These are phyloP conservation scores for Nissolia schottii DNA, from an alignment of 306 rosid genomes.

Conservation along the genomic window DNA sequence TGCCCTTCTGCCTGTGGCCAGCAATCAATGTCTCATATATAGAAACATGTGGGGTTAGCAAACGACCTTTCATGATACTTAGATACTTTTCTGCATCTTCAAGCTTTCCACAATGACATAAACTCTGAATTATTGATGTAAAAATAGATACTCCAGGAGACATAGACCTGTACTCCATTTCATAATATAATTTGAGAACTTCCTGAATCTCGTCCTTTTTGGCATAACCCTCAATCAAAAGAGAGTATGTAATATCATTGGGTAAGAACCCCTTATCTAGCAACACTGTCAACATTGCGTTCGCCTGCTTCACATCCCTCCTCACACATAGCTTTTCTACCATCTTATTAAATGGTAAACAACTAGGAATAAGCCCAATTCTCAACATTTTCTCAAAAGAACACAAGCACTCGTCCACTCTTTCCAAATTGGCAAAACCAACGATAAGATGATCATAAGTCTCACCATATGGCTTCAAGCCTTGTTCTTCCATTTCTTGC, in stretches of 20 bases:
- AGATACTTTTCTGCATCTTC: slow-evolving; percentile 66
- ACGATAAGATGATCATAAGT: slow-evolving; percentile 52
- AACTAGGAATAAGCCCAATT: slow-evolving; percentile 56
- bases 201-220: slow-evolving; percentile 37
- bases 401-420: slow-evolving; percentile 41
- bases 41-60: slow-evolving; percentile 24
- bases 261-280: slow-evolving; percentile 67
- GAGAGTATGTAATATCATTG: slow-evolving; percentile 45
- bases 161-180: slow-evolving; percentile 55
- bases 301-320: slow-evolving; percentile 48
- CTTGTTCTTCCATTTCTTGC: slow-evolving; percentile 55
- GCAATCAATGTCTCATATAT: slow-evolving; percentile 43
- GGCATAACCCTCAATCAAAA: slow-evolving; percentile 53
- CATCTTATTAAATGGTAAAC: slow-evolving; percentile 57
- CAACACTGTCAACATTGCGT: slow-evolving; percentile 46
- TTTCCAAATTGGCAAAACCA: slow-evolving; percentile 49
- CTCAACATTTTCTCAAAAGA: slow-evolving; percentile 53
- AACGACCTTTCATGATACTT: slow-evolving; percentile 55
- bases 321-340: slow-evolving; percentile 46
- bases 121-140: slow-evolving; percentile 40
- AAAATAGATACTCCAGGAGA: slow-evolving; percentile 56
- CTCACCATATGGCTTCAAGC: slow-evolving; percentile 54
- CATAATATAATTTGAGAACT: slow-evolving; percentile 67
- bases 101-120: slow-evolving; percentile 47
- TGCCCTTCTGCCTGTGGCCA: slow-evolving; percentile 37